These are phyloP conservation scores for Hypomontagnella submonticulosa DNA, from an alignment of 495 filamentous ascomycete genomes.

Conservation along the genomic window DNA sequence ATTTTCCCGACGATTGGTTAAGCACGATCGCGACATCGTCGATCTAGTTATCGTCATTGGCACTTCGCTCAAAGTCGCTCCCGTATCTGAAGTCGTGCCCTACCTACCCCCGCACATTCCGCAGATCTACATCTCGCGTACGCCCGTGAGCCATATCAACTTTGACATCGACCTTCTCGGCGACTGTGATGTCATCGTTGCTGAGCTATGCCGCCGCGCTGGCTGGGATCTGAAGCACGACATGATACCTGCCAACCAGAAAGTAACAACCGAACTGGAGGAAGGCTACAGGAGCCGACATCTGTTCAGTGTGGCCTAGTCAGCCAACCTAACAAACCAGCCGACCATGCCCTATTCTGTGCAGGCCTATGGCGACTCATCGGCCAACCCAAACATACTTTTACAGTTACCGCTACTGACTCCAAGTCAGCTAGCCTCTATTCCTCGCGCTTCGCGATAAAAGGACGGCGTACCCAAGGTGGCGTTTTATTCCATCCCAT, in stretches of 20 bases:
- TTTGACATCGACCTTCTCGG: constrained; percentile 96
- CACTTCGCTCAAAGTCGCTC: constrained; percentile 94
- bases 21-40: constrained; percentile 79
- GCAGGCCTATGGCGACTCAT: too few relatives aligned
- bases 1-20: constrained; percentile 82
- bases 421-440: neutral
- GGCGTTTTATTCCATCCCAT: constrained; percentile 9
- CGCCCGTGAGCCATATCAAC: constrained; percentile 86
- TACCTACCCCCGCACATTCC: constrained; percentile 81
- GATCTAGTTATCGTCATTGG: constrained; percentile 98
- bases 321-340: too few relatives aligned
- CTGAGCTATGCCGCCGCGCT: constrained; percentile 84
- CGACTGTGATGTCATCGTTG: constrained; percentile 91
- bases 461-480: constrained; percentile 1
- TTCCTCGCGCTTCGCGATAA: neutral
- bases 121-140: constrained; percentile 93
- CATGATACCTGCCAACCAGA: constrained; percentile 78
- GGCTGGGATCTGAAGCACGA: constrained; percentile 91
- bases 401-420: neutral
- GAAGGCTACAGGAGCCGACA: constrained; percentile 76
- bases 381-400: neutral
- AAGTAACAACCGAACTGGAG: constrained; percentile 65
- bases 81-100: constrained; percentile 89
- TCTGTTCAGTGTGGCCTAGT: constrained; percentile 57
- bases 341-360: too few relatives aligned